phyloP scores from a whole-genome alignment of 1,139 yeast genomes.

The Hemisphaericaspora xylofermentans region DNA sequence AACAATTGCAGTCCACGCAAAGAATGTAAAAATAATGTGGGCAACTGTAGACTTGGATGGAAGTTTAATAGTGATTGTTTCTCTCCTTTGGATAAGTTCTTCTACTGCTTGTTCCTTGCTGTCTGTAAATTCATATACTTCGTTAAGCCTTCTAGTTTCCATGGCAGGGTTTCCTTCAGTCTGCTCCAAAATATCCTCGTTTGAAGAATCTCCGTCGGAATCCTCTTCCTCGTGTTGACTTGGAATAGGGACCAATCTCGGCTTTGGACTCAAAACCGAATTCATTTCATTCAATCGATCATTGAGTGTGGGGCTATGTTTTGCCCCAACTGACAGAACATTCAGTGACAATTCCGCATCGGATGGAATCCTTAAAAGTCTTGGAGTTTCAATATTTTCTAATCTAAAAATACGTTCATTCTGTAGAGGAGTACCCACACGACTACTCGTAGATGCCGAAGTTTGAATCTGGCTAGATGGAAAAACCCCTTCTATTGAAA shows the following conservation, averaged over 20 bases:
- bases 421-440: not conserved
- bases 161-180: conserved; percentile 5
- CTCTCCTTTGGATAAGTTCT: conserved; percentile 7
- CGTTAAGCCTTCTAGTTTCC: not conserved
- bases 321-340: not conserved
- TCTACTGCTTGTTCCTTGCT: conserved; percentile 7
- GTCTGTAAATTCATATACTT: conserved; percentile 3
- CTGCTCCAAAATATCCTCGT: conserved; percentile 2
- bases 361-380: not conserved
- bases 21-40: conserved; percentile 15
- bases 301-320: not conserved
- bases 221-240: conserved; percentile 13
- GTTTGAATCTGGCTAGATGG: conserved; percentile 10
- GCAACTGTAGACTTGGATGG: conserved; percentile 4
- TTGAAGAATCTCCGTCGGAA: too few species aligned
- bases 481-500: conserved; percentile 25
- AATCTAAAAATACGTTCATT: not conserved
- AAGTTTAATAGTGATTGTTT: conserved; percentile 8
- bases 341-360: not conserved
- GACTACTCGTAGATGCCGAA: not conserved
- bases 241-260: conserved; percentile 19
- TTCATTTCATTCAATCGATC: not conserved
- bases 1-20: conserved; percentile 31
- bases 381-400: not conserved
- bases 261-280: conserved; percentile 17